A percentile compares a stretch with the other conserved stretches of the same genome.
phyloP scores from a whole-genome alignment of 1,284 basidiomycete genomes.

The Wallemia hederae region DNA sequence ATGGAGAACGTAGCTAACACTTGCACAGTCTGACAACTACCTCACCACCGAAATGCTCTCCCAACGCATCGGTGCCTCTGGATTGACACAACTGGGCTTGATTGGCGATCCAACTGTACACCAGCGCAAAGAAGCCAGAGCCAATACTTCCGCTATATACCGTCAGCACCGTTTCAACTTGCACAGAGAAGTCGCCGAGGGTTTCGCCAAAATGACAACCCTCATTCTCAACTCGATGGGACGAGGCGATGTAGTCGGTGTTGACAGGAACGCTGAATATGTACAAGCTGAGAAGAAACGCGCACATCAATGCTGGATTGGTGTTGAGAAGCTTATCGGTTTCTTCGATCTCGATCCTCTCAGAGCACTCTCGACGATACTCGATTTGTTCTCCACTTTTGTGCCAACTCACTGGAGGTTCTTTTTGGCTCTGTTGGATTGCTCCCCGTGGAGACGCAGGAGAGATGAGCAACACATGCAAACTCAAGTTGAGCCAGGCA shows the following conservation, averaged over 20 bases:
- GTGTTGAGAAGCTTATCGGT: constrained; percentile 62
- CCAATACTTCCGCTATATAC: constrained; percentile 30
- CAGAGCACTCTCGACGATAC: constrained; percentile 67
- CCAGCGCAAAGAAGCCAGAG: not conserved
- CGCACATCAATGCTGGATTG: constrained; percentile 49
- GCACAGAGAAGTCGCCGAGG: constrained; percentile 85
- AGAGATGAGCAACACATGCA: constrained; percentile 9
- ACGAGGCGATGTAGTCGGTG: constrained; percentile 23
- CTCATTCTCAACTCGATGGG: constrained; percentile 43
- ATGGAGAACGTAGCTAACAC: not conserved
- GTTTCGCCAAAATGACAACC: constrained; percentile 68
- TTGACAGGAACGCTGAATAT: constrained; percentile 25
- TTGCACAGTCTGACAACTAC: not conserved
- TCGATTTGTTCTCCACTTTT: constrained; percentile 66
- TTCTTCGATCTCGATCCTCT: constrained; percentile 91
- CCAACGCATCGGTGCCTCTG: constrained; percentile 7
- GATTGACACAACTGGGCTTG: not conserved
- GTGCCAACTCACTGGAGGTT: constrained; percentile 62
- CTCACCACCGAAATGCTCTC: constrained; percentile 8
- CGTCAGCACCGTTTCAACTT: constrained; percentile 98
- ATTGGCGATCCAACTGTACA: not conserved
- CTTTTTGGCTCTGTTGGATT: constrained; percentile 56
- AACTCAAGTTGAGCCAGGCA: constrained; percentile 1
- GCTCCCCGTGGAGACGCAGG: constrained; percentile 40
- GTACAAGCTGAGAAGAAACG: constrained; percentile 28